Percentiles rank a stretch among this genome's conserved stretches.
Evolutionary conservation across 1,139 yeast species (phyloP).

Genomic region (Geotrichum phurueaensis): DNA sequence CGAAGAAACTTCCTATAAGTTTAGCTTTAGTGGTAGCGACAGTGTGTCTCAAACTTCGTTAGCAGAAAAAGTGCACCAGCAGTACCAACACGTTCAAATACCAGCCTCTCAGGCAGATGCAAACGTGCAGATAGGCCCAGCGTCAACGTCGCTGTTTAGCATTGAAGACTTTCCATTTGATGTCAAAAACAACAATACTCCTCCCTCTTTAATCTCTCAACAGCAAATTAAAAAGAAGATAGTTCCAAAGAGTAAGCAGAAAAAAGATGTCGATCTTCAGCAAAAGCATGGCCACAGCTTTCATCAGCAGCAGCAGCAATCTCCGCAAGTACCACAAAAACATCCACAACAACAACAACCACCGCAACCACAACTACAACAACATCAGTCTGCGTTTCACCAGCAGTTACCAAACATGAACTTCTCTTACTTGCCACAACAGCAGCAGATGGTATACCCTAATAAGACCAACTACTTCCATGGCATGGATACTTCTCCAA

Average conservation of each 20-base stretch:
- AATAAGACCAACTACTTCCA: neutral
- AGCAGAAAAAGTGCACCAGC: neutral
- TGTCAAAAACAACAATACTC: neutral
- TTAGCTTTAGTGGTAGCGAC: neutral
- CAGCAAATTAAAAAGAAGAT: neutral
- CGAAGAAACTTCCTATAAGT: neutral
- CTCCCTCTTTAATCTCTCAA: neutral
- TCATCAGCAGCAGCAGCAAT: neutral
- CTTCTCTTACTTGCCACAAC: neutral
- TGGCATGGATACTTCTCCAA: neutral
- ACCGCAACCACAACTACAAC: neutral
- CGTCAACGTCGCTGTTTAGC: neutral
- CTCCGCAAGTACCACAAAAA: neutral
- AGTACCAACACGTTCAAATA: neutral
- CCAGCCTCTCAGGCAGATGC: neutral
- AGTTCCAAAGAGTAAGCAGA: neutral
- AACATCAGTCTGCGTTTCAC: neutral
- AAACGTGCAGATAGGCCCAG: neutral
- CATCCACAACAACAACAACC: neutral
- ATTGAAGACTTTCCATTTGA: neutral
- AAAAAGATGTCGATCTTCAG: neutral
- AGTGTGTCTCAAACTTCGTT: neutral
- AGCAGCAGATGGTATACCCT: neutral
- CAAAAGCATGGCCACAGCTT: neutral
- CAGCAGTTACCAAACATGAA: neutral